These are phyloP conservation scores for Corymbia maculata DNA, from an alignment of 345 rosid species.

Conservation along the genomic window DNA sequence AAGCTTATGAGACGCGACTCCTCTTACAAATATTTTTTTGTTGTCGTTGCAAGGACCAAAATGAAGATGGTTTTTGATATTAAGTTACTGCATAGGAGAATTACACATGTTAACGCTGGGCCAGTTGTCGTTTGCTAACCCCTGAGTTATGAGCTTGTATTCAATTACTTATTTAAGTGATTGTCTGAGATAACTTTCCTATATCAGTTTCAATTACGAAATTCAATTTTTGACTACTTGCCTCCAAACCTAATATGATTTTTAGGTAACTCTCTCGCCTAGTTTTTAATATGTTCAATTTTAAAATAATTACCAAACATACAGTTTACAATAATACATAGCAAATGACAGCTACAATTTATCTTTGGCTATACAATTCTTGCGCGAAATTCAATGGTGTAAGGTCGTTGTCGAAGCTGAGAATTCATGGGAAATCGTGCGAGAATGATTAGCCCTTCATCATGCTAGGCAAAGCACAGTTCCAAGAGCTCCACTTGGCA, in stretches of 20 bases:
- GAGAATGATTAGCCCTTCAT: neutral
- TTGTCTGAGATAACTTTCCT: neutral
- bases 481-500: neutral
- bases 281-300: neutral
- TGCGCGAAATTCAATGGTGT: no score
- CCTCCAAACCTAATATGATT: neutral
- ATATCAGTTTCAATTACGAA: neutral
- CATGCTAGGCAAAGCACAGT: neutral
- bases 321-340: neutral
- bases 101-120: neutral
- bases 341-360: neutral
- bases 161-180: neutral
- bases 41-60: neutral
- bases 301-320: neutral
- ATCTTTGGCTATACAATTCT: no score
- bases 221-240: neutral
- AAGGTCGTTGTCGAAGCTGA: no score
- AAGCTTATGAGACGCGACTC: neutral
- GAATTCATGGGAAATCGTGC: neutral
- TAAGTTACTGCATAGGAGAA: no score
- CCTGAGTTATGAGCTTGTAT: neutral
- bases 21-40: neutral
- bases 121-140: neutral
- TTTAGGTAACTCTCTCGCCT: neutral
- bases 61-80: neutral